Percentiles rank a stretch among this genome's conserved stretches.
These are phyloP conservation scores for Thalassiosira livingstoniorum DNA, from an alignment of 352 stramenopile genomes.

Conservation along the genomic window DNA sequence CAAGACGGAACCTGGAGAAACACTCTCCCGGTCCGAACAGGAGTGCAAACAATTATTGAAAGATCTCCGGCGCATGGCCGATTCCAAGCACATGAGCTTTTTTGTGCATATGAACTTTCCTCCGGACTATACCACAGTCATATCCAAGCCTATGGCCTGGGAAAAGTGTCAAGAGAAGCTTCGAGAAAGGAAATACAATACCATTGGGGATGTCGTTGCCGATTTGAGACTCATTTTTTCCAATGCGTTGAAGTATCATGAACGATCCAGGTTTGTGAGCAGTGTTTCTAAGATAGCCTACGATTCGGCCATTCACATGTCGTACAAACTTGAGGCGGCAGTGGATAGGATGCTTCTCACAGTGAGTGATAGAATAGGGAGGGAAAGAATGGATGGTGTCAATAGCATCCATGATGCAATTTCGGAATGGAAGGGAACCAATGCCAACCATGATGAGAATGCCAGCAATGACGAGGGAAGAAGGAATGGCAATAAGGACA, in stretches of 20 bases:
- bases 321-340: slow-evolving; percentile 75
- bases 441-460: too few relatives aligned
- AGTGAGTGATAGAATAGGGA: slow-evolving; percentile 73
- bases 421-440: too few relatives aligned
- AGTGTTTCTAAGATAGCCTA: slow-evolving; percentile 73
- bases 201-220: slow-evolving; percentile 70
- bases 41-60: slow-evolving; percentile 85
- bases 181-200: slow-evolving; percentile 77
- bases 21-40: slow-evolving; percentile 65
- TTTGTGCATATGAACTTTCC: slow-evolving; percentile 75
- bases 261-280: slow-evolving; percentile 32
- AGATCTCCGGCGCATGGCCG: slow-evolving; percentile 65
- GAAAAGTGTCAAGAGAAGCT: slow-evolving; percentile 72
- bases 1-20: slow-evolving; percentile 72
- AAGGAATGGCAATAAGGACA: too few relatives aligned
- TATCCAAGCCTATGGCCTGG: slow-evolving; percentile 84
- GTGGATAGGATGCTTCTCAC: slow-evolving; percentile 81
- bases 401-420: too few relatives aligned
- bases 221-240: slow-evolving; percentile 84
- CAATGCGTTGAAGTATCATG: slow-evolving; percentile 84
- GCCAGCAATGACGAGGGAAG: too few relatives aligned
- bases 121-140: slow-evolving; percentile 77
- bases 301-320: slow-evolving; percentile 78
- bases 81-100: slow-evolving; percentile 54
- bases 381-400: slow-evolving; percentile 83